A percentile compares a stretch with the other conserved stretches of the same genome.
phyloP scores from a whole-genome alignment of 192 early-diverging fungal species.

The Cladochytrium replicatum region DNA sequence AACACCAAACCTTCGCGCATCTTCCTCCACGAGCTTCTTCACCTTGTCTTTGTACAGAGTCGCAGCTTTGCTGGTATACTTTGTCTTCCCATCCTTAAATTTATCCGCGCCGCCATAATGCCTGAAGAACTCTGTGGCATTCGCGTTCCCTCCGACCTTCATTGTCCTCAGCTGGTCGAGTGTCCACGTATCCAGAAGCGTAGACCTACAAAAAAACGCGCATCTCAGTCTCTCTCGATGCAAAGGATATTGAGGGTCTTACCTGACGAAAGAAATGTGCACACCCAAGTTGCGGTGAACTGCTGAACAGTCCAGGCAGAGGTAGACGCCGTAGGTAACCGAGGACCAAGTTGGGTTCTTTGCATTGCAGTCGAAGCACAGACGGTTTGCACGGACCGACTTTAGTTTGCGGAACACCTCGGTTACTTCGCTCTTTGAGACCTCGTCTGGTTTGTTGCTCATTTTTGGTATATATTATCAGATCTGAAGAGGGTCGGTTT shows the following conservation, averaged over 20 bases:
- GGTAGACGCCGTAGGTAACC: constrained; percentile 87
- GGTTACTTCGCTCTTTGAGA: constrained; percentile 46
- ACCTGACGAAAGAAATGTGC: constrained; percentile 95
- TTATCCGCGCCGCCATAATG: constrained; percentile 46
- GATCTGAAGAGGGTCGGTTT: no score
- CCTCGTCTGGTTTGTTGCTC: no score
- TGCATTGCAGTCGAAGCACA: constrained; percentile 90
- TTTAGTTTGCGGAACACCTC: constrained; percentile 61
- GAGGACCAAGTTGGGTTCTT: constrained; percentile 95
- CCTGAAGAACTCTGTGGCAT: constrained; percentile 71
- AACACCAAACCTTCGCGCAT: constrained; percentile 29
- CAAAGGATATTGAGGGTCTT: constrained; percentile 4
- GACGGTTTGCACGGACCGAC: constrained; percentile 48
- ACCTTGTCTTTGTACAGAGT: constrained; percentile 75
- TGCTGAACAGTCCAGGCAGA: constrained; percentile 93
- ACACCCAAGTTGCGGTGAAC: constrained; percentile 96
- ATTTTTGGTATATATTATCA: no score
- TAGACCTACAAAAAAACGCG: constrained; percentile 51
- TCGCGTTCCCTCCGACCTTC: constrained; percentile 83
- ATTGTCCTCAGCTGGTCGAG: constrained; percentile 80
- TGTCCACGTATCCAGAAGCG: constrained; percentile 80
- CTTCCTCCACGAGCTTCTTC: constrained; percentile 57
- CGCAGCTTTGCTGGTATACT: constrained; percentile 67
- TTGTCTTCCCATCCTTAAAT: constrained; percentile 65
- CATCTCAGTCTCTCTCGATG: constrained; percentile 6